Evolutionary conservation across 495 filamentous ascomycete genomes (phyloP).

Genomic region (Trichoderma erinaceum): DNA sequence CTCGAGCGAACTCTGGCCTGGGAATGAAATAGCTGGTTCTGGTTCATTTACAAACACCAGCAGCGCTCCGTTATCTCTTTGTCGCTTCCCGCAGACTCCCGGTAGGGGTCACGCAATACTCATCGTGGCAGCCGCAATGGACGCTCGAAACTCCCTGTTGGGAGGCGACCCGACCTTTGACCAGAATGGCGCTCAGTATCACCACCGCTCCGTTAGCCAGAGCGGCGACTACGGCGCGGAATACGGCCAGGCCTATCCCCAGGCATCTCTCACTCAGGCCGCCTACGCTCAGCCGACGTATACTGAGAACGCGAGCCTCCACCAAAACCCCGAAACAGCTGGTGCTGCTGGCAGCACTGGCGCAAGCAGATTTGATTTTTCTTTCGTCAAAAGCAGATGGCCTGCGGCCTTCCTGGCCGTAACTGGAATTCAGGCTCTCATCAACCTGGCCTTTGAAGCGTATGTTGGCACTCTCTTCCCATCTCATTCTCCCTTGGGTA

Average conservation of each 20-base stretch:
- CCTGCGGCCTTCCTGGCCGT: slow-evolving; percentile 77
- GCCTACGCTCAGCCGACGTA: slow-evolving; percentile 16
- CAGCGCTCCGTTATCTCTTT: background rate
- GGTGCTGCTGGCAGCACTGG: slow-evolving; percentile 3
- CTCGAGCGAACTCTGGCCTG: background rate
- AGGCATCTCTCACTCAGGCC: slow-evolving; percentile 10
- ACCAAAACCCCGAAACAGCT: slow-evolving; percentile 11
- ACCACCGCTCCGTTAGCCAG: slow-evolving; percentile 20
- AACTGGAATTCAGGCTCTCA: slow-evolving; percentile 66
- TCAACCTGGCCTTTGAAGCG: slow-evolving; percentile 79
- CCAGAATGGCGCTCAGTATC: slow-evolving; percentile 18
- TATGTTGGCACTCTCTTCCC: slow-evolving; percentile 42
- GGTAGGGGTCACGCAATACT: slow-evolving; percentile 26
- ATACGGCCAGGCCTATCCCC: slow-evolving; percentile 18
- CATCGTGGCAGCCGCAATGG: slow-evolving; percentile 34
- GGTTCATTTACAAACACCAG: background rate
- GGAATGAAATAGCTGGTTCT: slow-evolving; percentile 7
- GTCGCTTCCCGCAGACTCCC: slow-evolving; percentile 22
- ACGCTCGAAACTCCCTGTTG: slow-evolving; percentile 36
- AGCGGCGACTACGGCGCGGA: slow-evolving; percentile 19
- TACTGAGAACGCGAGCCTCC: slow-evolving; percentile 10
- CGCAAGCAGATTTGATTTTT: slow-evolving; percentile 41
- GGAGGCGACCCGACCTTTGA: slow-evolving; percentile 22
- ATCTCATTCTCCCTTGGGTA: background rate
- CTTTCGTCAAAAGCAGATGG: slow-evolving; percentile 75